Conservation (phyloP, 495 filamentous ascomycete species). For the Aspergillus campestris region DNA sequence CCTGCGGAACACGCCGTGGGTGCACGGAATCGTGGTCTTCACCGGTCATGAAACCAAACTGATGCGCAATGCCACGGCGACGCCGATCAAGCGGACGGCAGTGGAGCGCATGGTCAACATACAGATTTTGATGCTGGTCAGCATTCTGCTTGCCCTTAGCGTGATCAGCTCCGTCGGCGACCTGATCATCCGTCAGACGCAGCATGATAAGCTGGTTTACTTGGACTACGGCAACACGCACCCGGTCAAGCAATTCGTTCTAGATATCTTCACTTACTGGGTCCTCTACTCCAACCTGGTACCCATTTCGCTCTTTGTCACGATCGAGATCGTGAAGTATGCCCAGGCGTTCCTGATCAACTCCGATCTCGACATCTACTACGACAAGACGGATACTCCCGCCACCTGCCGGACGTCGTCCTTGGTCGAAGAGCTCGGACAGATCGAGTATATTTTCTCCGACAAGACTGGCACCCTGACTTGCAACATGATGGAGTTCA, state of each 20-base stretch:
- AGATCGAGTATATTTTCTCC: slow-evolving; percentile 98
- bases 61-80: slow-evolving; percentile 96
- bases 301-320: slow-evolving; percentile 96
- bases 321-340: slow-evolving; percentile 96
- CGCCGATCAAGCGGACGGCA: slow-evolving; percentile 94
- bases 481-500: slow-evolving; percentile 99
- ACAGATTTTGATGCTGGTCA: slow-evolving; percentile 83
- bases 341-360: slow-evolving; percentile 96
- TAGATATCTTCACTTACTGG: slow-evolving; percentile 97
- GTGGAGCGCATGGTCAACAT: slow-evolving; percentile 90
- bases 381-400: slow-evolving; percentile 89
- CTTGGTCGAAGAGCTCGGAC: slow-evolving; percentile 93
- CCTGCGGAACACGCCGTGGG: slow-evolving; percentile 93
- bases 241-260: slow-evolving; percentile 73
- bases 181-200: slow-evolving; percentile 62
- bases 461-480: slow-evolving; percentile 99
- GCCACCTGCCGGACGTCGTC: slow-evolving; percentile 94
- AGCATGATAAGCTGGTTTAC: slow-evolving; percentile 54
- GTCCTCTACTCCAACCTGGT: slow-evolving; percentile 96
- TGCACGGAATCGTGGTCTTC: slow-evolving; percentile 94
- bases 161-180: slow-evolving; percentile 88
- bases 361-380: slow-evolving; percentile 96
- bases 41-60: slow-evolving; percentile 98
- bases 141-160: slow-evolving; percentile 75
- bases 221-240: slow-evolving; percentile 54